A percentile compares a stretch with the other conserved stretches of the same genome.
Conservation (phyloP, 768 basidiomycete genomes). For the Panellus pusillus region DNA sequence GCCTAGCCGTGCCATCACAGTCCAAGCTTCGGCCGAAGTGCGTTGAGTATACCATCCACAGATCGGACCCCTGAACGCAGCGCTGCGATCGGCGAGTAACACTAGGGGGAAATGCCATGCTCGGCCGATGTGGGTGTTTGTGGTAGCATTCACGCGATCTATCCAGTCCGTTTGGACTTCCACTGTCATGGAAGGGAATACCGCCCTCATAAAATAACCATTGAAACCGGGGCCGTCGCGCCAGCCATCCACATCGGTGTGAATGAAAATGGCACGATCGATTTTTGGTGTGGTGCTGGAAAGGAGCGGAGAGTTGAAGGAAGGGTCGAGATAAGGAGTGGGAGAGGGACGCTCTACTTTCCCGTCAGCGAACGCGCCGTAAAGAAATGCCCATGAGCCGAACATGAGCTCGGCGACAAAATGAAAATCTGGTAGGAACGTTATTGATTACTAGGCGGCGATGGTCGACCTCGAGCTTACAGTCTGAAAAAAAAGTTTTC, state of each 20-base stretch:
- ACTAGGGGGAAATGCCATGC: conserved; percentile 57
- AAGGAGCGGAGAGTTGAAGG: conserved; percentile 17
- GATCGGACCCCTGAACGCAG: conserved; percentile 50
- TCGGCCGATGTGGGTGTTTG: conserved; percentile 19
- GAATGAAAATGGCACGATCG: conserved; percentile 54
- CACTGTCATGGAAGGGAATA: conserved; percentile 54
- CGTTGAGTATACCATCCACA: conserved; percentile 49
- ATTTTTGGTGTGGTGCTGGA: conserved; percentile 32
- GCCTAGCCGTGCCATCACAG: conserved; percentile 28
- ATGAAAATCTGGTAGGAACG: conserved; percentile 59
- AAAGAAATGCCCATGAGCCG: conserved; percentile 56
- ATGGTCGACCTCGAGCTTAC: not conserved
- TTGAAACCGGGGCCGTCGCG: conserved; percentile 59
- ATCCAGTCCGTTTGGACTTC: conserved; percentile 55
- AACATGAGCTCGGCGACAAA: conserved; percentile 61
- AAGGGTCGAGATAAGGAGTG: not conserved
- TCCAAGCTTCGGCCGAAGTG: conserved; percentile 48
- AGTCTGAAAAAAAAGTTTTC: too few species aligned
- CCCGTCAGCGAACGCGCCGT: conserved; percentile 32
- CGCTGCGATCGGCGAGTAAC: conserved; percentile 56
- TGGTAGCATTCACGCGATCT: conserved; percentile 42
- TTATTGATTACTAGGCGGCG: conserved; percentile 18
- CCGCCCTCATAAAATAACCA: conserved; percentile 51
- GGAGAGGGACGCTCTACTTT: conserved; percentile 4
- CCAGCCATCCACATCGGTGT: conserved; percentile 41